Evolutionary conservation across 2,329 filamentous ascomycete species (phyloP).

Genomic region (Sphaceloma murrayae): DNA sequence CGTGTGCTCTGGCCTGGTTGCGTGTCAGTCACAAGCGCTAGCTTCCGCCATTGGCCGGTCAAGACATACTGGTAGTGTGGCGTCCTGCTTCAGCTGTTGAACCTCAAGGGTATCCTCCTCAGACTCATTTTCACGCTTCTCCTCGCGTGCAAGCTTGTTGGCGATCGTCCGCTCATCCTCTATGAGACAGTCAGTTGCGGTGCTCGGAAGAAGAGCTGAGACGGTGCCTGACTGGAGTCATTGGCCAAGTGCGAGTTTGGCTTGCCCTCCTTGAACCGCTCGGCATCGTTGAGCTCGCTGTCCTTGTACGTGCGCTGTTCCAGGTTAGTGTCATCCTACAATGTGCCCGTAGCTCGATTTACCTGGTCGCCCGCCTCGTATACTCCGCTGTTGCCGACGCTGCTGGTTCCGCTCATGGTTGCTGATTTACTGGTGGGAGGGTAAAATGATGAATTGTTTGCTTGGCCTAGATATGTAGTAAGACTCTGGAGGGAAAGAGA

Average conservation of each 20-base stretch:
- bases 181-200: conserved; percentile 25
- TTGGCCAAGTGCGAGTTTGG: conserved; percentile 56
- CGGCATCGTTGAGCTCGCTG: conserved; percentile 38
- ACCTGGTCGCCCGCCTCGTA: conserved; percentile 71
- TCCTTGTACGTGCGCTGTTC: conserved; percentile 46
- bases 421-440: no score
- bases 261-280: conserved; percentile 64
- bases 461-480: neutral
- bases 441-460: conserved; percentile 13
- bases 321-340: conserved; percentile 8
- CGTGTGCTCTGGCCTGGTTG: conserved; percentile 52
- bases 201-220: neutral
- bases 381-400: conserved; percentile 54
- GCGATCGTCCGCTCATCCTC: conserved; percentile 64
- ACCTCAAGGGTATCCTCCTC: conserved; percentile 31
- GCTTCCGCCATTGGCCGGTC: neutral
- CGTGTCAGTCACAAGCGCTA: neutral
- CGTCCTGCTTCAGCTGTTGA: conserved; percentile 46
- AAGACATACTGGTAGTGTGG: conserved; percentile 38
- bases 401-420: conserved; percentile 49
- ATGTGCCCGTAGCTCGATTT: conserved; percentile 11
- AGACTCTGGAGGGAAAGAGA: neutral
- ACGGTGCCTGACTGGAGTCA: conserved; percentile 55
- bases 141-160: conserved; percentile 59
- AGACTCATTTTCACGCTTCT: conserved; percentile 42